Evolutionary conservation across 2,329 filamentous ascomycete species (phyloP), one percentile per base, ranked within the genome.

Genomic region (Graphilbum sp.): DNA sequence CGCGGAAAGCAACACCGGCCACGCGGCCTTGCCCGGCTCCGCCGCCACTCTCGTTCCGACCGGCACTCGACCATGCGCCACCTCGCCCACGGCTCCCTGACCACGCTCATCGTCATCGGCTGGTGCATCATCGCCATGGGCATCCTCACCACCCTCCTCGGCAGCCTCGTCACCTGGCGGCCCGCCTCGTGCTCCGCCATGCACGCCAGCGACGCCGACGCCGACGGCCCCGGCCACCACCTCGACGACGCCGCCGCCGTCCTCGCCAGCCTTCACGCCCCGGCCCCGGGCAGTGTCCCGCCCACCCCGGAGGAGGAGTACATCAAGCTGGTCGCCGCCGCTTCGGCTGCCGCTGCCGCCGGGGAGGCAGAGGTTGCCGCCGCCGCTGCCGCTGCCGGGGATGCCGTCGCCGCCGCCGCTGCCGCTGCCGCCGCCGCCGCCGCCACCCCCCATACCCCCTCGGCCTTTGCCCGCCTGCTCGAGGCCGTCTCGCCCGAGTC

Each of bases 401-500:
- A 24, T 6, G 27, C 27, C 27, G 13, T 12, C 8, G 27, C 27
- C 8, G 15, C 10, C 11, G 27, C 8, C 8, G 11, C 7, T 15
- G 11, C 13, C 6, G 7, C 10, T 5, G 27, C 7, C 27, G 11
- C 7, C 13, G 27, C 27, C 27, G 27, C 6, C 27, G 15, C 11
- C 21, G 23, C 13, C n/a, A 32, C 30, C 4, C n/a, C 39, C 19
- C n/a, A n/a, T n/a, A n/a, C n/a, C n/a, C 33, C 38, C 16, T 37
- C 44, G 4, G 34, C 41, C 31, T 49, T 50, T 29, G 24, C 43
- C 2, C 42, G 44, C 34, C 43, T 47, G 18, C 41, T 50, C 20
- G 44, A 47, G 29, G 46, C 45, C 27, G 47, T 49, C 19, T 47
- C 46, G 34, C 39, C 46, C 27, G 47, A 50, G 35, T 30, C 70